Conservation (phyloP, 2,329 filamentous ascomycete species). For the Polytolypa hystricis region DNA sequence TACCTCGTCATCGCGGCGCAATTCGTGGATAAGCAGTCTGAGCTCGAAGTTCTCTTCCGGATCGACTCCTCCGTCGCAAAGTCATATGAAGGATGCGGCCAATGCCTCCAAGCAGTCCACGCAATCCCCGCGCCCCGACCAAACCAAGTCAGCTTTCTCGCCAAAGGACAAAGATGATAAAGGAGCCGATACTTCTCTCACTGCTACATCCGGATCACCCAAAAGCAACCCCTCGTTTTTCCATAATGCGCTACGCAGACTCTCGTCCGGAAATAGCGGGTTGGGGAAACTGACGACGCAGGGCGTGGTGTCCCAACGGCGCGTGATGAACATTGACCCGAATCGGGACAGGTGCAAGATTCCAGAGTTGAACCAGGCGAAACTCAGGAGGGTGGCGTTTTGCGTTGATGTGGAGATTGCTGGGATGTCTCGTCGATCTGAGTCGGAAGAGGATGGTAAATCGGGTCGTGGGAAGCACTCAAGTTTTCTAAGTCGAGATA, state of each 20-base stretch:
- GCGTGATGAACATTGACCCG: slow-evolving; percentile 73
- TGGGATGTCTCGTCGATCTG: slow-evolving; percentile 66
- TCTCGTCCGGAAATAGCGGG: slow-evolving; percentile 52
- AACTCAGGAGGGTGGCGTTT: slow-evolving; percentile 80
- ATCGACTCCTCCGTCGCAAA: slow-evolving; percentile 30
- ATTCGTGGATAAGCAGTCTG: slow-evolving; percentile 88
- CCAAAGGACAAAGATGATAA: slow-evolving; percentile 35
- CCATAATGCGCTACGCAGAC: slow-evolving; percentile 65
- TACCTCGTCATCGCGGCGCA: slow-evolving; percentile 43
- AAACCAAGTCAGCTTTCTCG: slow-evolving; percentile 31
- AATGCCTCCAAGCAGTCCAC: slow-evolving; percentile 20
- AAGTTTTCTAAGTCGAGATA: too few relatives aligned
- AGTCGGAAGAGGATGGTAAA: slow-evolving; percentile 40
- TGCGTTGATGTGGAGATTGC: slow-evolving; percentile 97
- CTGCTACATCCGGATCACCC: slow-evolving; percentile 53
- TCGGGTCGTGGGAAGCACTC: too few relatives aligned
- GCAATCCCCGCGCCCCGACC: slow-evolving; percentile 21
- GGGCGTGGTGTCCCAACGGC: slow-evolving; percentile 53
- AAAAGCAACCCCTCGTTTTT: slow-evolving; percentile 64
- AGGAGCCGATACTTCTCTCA: slow-evolving; percentile 22
- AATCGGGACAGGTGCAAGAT: slow-evolving; percentile 70
- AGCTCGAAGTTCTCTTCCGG: slow-evolving; percentile 78
- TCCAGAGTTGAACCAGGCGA: slow-evolving; percentile 65
- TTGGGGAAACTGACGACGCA: slow-evolving; percentile 43
- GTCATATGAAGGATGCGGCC: slow-evolving; percentile 21